phyloP scores from a whole-genome alignment of 1,139 yeast genomes.

The Suhomyces kunorum region DNA sequence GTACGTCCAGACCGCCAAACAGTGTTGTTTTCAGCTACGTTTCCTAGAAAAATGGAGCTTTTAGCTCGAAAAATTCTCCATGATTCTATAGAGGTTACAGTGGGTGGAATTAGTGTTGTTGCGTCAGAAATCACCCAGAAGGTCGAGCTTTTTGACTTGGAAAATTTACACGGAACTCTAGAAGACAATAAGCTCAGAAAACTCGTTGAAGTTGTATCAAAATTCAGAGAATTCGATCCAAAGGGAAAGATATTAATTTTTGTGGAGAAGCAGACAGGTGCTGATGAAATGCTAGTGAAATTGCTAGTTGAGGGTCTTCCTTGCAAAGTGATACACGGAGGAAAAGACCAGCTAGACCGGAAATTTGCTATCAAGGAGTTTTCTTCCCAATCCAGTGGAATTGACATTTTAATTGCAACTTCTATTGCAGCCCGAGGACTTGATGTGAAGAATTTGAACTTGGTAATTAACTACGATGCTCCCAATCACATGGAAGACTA shows the following conservation, averaged over 20 bases:
- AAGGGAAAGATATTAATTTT: constrained; percentile 70
- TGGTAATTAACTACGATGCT: constrained; percentile 85
- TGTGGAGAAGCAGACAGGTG: constrained; percentile 82
- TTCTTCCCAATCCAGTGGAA: constrained; percentile 51
- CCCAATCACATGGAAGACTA: constrained; percentile 95
- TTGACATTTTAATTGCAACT: constrained; percentile 77
- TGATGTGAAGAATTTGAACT: constrained; percentile 78
- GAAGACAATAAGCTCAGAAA: constrained; percentile 49
- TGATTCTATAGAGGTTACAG: constrained; percentile 72
- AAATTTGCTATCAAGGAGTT: constrained; percentile 74
- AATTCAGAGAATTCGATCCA: constrained; percentile 28
- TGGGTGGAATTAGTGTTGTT: constrained; percentile 82
- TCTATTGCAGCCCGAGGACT: constrained; percentile 94
- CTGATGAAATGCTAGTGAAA: constrained; percentile 66
- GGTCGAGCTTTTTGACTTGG: constrained; percentile 57
- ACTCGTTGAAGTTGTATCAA: constrained; percentile 55
- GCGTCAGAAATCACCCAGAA: constrained; percentile 78
- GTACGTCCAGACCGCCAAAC: constrained; percentile 88
- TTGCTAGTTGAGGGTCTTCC: constrained; percentile 58
- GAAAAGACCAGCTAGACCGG: constrained; percentile 85
- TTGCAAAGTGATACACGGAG: constrained; percentile 83
- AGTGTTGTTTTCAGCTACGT: constrained; percentile 93
- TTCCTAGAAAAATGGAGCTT: constrained; percentile 76
- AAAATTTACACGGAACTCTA: constrained; percentile 13
- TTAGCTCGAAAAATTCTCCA: constrained; percentile 65